phyloP scores from a whole-genome alignment of 1,284 basidiomycete species.

The Ceratobasidium sp. region DNA sequence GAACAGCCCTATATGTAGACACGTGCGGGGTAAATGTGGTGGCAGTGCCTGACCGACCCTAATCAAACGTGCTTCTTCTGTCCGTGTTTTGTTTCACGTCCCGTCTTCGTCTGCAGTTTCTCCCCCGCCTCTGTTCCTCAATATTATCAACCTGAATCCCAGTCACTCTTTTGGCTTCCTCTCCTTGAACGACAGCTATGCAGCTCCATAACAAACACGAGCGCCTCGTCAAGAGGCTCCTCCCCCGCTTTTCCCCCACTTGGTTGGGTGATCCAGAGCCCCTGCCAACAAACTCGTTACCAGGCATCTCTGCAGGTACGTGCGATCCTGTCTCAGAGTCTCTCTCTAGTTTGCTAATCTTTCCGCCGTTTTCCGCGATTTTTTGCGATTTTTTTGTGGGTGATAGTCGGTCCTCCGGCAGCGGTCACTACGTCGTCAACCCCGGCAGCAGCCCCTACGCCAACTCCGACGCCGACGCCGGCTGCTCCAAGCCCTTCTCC shows the following conservation, averaged over 20 bases:
- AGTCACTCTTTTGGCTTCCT: slow-evolving; percentile 37
- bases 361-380: neutral
- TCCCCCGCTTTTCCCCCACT: slow-evolving; percentile 34
- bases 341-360: slow-evolving; percentile 21
- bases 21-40: neutral
- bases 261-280: slow-evolving; percentile 19
- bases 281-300: neutral
- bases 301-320: slow-evolving; percentile 18
- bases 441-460: neutral
- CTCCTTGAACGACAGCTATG: slow-evolving; percentile 31
- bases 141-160: neutral
- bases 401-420: neutral
- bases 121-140: neutral
- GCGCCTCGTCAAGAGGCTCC: slow-evolving; percentile 24
- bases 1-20: neutral
- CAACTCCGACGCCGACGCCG: neutral
- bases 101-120: neutral
- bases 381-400: neutral
- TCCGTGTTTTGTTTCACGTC: slow-evolving; percentile 14
- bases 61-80: slow-evolving; percentile 30
- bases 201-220: slow-evolving; percentile 32
- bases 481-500: neutral
- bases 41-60: slow-evolving; percentile 31
- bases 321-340: neutral
- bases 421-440: neutral